Evolutionary conservation across 306 rosid species (phyloP), one percentile per base, ranked within the genome.

Genomic region (Inga leiocalycina): DNA sequence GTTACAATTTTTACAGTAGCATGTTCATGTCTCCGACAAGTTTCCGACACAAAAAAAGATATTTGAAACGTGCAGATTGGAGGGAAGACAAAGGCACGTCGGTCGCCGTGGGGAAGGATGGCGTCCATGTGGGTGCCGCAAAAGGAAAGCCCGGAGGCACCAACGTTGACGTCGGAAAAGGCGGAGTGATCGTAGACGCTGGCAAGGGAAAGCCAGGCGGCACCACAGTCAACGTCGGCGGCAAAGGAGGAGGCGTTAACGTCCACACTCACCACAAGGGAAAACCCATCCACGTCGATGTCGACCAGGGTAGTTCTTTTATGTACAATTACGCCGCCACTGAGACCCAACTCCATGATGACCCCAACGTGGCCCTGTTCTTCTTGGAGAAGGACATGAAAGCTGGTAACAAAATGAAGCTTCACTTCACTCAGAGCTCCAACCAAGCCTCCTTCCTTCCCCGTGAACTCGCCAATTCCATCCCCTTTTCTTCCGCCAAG

Each of bases 201-300:
- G n/a, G n/a, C n/a, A n/a, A n/a, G n/a, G n/a, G n/a, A n/a, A n/a
- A n/a, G n/a, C n/a, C n/a, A n/a, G n/a, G n/a, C n/a, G 94, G 94
- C 32, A 91, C 79, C 35, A 3, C 14, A 3, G 46, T 74, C 22
- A 89, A 61, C 87, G 78, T 51, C 6, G 75, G 94, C 44, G 91
- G 94, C 30, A 89, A 93, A 74, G 98, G 87, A 6, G 79, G 93
- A 46, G 97, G 98, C 59, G 97, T 91, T 1, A 34, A 85, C 2
- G 97, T 94, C 9, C 3, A 11, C 75, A 24, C 91, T 15, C 89
- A 90, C 5, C 87, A 19, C 77, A 90, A 95, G 74, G 94, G 94
- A 43, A 93, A 88, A 57, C 93, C 91, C 0, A 92, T 89, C 1
- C 4, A 81, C 10, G 97, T 94, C 2, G 2, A 1, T 9, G 67